A percentile compares a stretch with the other conserved stretches of the same genome.
phyloP scores from a whole-genome alignment of 2,329 filamentous ascomycete genomes.

The Colletotrichum cordylinicola region DNA sequence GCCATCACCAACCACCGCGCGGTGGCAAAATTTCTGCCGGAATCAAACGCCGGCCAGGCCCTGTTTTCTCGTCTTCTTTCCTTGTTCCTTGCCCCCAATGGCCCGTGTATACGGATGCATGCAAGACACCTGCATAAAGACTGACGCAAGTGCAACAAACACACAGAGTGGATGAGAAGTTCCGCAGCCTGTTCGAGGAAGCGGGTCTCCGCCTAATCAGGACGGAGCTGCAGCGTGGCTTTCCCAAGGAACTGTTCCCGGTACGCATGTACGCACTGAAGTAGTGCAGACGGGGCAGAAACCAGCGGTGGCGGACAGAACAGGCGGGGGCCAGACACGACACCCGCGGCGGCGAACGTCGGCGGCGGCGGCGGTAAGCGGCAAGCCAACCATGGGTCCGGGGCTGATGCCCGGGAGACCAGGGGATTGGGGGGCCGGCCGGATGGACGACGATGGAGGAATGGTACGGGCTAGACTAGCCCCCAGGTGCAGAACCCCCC shows the following conservation, averaged over 20 bases:
- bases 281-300: conserved; percentile 3
- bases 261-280: conserved; percentile 81
- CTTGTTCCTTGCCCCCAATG: not conserved
- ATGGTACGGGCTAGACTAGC: not conserved
- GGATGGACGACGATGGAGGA: not conserved
- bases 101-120: conserved; percentile 9
- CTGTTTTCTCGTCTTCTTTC: not conserved
- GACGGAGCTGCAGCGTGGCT: conserved; percentile 75
- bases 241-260: conserved; percentile 72
- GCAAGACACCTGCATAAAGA: conserved; percentile 13
- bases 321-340: not conserved
- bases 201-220: conserved; percentile 73
- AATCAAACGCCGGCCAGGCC: not conserved
- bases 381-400: conserved; percentile 17
- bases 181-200: conserved; percentile 69
- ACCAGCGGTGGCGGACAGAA: conserved; percentile 9
- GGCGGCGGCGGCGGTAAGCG: conserved; percentile 8
- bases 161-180: conserved; percentile 72
- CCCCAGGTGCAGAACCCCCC: not conserved
- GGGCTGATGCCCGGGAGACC: not conserved
- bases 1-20: not conserved
- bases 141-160: conserved; percentile 9
- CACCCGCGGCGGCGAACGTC: not conserved
- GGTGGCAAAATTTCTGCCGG: not conserved
- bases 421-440: conserved; percentile 3